Evolutionary conservation across 2,329 filamentous ascomycete species (phyloP).

Genomic region (Chrysoporthe puriensis): DNA sequence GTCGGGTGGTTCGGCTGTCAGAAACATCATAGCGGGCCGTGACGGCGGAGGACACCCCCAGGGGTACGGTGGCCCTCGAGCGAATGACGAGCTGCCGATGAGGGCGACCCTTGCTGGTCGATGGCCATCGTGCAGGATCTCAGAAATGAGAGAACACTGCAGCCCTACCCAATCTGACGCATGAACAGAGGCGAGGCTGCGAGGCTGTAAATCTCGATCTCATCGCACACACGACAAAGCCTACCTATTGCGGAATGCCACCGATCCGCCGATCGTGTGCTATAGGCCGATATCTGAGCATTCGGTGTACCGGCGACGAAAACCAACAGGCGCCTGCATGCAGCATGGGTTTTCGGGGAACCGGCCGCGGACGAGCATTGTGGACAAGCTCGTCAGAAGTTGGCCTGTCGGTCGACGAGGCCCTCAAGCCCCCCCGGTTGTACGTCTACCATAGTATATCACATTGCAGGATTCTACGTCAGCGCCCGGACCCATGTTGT

Average conservation of each 20-base stretch:
- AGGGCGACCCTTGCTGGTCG: neutral
- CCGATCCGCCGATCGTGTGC: neutral
- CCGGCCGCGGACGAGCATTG: neutral
- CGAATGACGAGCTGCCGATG: slow-evolving; percentile 23
- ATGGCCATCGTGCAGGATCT: slow-evolving; percentile 17
- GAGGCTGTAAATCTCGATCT: slow-evolving; percentile 12
- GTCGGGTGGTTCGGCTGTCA: slow-evolving; percentile 8
- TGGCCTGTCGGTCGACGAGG: neutral
- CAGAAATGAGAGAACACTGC: neutral
- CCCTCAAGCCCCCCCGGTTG: neutral
- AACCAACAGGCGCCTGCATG: neutral
- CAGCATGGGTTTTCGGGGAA: neutral
- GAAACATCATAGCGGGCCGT: slow-evolving; percentile 7
- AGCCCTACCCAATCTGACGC: neutral
- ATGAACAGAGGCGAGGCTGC: neutral
- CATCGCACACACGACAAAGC: neutral
- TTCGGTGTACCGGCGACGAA: neutral
- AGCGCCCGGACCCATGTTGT: neutral
- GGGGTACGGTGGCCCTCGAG: neutral
- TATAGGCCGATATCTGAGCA: neutral
- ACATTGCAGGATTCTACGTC: neutral
- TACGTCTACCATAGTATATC: neutral
- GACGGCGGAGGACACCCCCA: neutral
- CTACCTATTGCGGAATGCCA: neutral
- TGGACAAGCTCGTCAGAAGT: neutral